Base-by-base conservation (phyloP, 371 early-diverging fungal genomes). In the Mucor racemosus region DNA sequence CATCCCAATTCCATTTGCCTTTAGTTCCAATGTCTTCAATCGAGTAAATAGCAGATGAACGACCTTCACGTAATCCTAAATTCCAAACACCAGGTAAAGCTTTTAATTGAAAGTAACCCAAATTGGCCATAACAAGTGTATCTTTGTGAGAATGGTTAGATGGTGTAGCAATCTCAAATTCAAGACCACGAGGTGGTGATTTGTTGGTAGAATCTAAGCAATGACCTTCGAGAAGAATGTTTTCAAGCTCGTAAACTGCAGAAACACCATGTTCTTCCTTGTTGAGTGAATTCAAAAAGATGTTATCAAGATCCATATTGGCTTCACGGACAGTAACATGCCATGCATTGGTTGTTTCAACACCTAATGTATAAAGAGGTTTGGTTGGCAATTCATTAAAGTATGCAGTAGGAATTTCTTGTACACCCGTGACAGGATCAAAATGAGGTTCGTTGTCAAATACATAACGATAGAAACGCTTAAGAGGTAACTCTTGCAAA, bases 71-170 rank as follows among this genome's bases (percentile, higher is more conserved):
- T 15, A 97, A 69, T 3, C 78, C 69, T 42, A 98, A 81, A 26
- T 80, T 69, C 94, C 94, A 98, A 1, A 94, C 84, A 41, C 98
- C 98, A 0, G 97, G 96, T 53, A 86, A 85, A 3, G 97, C 95
- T 72, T 95, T 93, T 39, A 98, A 84, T 72, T 98, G 98, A 67
- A 97, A 85, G 70, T 98, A 98, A 1, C 98, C 98, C 19, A 96
- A 81, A 62, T 98, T 98, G 39, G 95, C 94, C 98, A 98, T 98
- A 3, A 97, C 95, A 41, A 96, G 92, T 4, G 97, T 97, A 68
- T 96, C 97, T 0, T 89, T 90, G 46, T 86, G 84, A 0, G 73
- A 76, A 7, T 87, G 79, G 4, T 84, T 64, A 0, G 74, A 66
- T 0, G 73, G 71, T 0, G 76, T 65, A 0, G 74, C 69, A 14